A percentile compares a stretch with the other conserved stretches of the same genome.
These are phyloP conservation scores for Chaetomium tenue DNA, from an alignment of 495 filamentous ascomycete genomes.

Conservation along the genomic window DNA sequence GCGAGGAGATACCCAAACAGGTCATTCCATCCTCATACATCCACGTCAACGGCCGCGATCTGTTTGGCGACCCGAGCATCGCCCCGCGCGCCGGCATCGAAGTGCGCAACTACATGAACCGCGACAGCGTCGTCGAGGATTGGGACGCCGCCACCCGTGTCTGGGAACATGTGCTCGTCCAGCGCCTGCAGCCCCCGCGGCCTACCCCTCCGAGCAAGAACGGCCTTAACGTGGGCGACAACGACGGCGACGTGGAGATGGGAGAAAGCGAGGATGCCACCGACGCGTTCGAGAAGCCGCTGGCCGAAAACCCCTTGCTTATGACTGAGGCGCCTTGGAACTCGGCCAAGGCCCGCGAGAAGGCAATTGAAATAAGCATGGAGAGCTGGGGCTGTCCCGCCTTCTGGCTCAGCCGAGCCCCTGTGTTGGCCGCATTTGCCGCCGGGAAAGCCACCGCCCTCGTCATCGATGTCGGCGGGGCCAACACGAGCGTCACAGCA, in stretches of 20 bases:
- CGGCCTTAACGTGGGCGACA: constrained; percentile 57
- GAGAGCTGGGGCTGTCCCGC: constrained; percentile 92
- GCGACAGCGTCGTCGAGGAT: constrained; percentile 89
- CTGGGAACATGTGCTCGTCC: constrained; percentile 72
- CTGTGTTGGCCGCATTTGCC: constrained; percentile 67
- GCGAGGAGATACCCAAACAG: constrained; percentile 95
- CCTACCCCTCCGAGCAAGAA: constrained; percentile 65
- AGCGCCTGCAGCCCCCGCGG: constrained; percentile 73
- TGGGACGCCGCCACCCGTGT: constrained; percentile 89
- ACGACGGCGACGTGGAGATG: constrained; percentile 51
- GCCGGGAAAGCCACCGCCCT: constrained; percentile 88
- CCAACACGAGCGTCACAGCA: constrained; percentile 84
- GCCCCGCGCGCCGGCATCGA: constrained; percentile 71
- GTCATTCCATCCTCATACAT: constrained; percentile 84
- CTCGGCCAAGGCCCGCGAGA: constrained; percentile 78
- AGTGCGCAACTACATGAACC: constrained; percentile 83
- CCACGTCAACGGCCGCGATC: constrained; percentile 53
- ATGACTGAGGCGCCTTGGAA: constrained; percentile 97
- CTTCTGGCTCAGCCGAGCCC: constrained; percentile 74
- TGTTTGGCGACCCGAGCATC: constrained; percentile 86
- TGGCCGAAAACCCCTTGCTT: constrained; percentile 84
- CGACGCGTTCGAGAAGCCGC: constrained; percentile 71
- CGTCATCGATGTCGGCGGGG: constrained; percentile 88
- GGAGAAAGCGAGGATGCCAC: constrained; percentile 51
- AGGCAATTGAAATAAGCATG: constrained; percentile 90